Evolutionary conservation across 139 green algal species (phyloP), one percentile per base, ranked within the genome.

Genomic region (Micromonas commoda): DNA sequence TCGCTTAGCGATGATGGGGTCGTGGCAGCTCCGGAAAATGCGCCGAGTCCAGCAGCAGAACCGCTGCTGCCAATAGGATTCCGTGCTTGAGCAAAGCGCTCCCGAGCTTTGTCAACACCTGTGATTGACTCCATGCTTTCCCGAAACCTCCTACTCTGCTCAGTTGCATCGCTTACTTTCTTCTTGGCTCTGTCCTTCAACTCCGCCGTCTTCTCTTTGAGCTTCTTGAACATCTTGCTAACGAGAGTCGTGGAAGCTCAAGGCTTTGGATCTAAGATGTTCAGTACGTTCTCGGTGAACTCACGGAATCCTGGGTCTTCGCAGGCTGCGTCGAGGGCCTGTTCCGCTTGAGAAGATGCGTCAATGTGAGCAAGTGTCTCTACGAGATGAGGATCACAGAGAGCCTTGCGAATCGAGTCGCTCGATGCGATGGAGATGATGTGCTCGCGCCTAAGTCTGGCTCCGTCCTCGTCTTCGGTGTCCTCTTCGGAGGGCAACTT

Each of bases 171-270:
- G 29, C 64, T 71, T 29, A 75, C 23, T 19, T 29, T 60, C 35
- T 64, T 9, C 23, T 63, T 75, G 5, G 68, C 68, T 6, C 35
- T 38, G 26, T 75, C 38, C 26, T 26, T 38, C 1, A 75, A 29
- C 68, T 75, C 68, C 68, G 52, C 23, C 23, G 68, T 39, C 29
- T 75, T 75, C 21, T 63, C 37, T 37, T 75, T 63, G 34, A 60
- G 31, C 37, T 20, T 57, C 9, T 74, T 39, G 19, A 63, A 57
- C 45, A 57, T 57, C 45, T 9, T 57, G 45, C 45, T 9, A 57
- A 57, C 9, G 45, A 9, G 9, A 57, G 9, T 57, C 45, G 45
- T 57, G 9, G 9, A 57, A 16, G 45, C 16, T 16, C 9, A 57
- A 23, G 9, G 45, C 9, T 57, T 57, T 57, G 9, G 45, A 57